These are phyloP conservation scores for Fusarium gaditjirri DNA, from an alignment of 2,329 filamentous ascomycete genomes.

Conservation along the genomic window DNA sequence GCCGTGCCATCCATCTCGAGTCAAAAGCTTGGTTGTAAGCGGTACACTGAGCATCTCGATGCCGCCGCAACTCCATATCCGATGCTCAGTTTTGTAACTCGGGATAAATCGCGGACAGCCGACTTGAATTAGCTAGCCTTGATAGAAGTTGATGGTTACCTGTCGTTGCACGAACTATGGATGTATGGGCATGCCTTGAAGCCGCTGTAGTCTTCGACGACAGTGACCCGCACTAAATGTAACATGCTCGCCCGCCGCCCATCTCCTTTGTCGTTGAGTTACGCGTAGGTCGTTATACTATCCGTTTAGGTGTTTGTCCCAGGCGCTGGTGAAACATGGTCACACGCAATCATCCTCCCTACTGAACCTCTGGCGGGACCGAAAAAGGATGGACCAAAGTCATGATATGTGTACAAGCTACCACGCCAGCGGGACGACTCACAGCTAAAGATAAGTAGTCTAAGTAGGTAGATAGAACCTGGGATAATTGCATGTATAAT, in stretches of 20 bases:
- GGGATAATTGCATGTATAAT: conserved; percentile 25
- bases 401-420: conserved; percentile 39
- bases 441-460: conserved; percentile 12
- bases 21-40: conserved; percentile 19
- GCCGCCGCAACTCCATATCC: not conserved
- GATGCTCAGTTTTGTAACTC: conserved; percentile 2
- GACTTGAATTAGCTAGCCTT: not conserved
- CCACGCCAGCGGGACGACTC: conserved; percentile 32
- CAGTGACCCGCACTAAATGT: conserved; percentile 9
- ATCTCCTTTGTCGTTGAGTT: conserved; percentile 15
- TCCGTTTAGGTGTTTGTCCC: conserved; percentile 17
- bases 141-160: not conserved
- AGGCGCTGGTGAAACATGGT: conserved; percentile 41
- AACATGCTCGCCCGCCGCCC: not conserved
- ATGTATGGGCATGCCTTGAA: not conserved
- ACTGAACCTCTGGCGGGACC: conserved; percentile 4
- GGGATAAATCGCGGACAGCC: not conserved
- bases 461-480: not conserved
- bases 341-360: conserved; percentile 29
- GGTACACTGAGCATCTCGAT: not conserved
- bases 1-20: conserved; percentile 24
- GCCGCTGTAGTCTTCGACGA: not conserved
- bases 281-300: not conserved
- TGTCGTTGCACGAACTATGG: not conserved
- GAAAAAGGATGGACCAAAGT: conserved; percentile 9